These are phyloP conservation scores for Entamoeba dispar DNA, from an alignment of 208 protist genomes.

Conservation along the genomic window DNA sequence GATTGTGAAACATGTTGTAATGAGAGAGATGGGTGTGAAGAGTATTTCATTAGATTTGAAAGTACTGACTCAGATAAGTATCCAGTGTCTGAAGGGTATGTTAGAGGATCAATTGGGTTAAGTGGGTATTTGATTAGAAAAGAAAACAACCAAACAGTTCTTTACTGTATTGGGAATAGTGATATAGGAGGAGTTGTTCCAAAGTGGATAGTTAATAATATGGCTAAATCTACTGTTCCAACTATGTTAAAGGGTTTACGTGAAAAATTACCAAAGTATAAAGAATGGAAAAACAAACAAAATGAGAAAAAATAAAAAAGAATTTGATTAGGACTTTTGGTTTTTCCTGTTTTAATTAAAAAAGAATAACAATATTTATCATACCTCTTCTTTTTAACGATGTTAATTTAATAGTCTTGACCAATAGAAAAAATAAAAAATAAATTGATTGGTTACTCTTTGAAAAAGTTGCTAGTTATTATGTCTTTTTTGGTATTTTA, in stretches of 20 bases:
- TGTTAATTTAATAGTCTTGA: no score
- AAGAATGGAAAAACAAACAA: neutral
- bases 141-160: neutral
- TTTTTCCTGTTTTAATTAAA: no score
- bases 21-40: neutral
- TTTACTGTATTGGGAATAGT: neutral
- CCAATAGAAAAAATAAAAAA: no score
- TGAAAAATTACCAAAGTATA: neutral
- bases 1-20: neutral
- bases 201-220: neutral
- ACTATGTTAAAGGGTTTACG: neutral
- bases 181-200: neutral
- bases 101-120: neutral
- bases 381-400: no score
- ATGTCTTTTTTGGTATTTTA: no score
- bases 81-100: neutral
- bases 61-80: neutral
- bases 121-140: neutral
- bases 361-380: no score
- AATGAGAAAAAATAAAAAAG: neutral
- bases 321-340: no score
- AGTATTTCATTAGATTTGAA: neutral
- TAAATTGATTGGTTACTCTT: no score
- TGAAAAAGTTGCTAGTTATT: no score
- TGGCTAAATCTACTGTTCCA: neutral